Evolutionary conservation across 1,139 yeast species (phyloP), one percentile per base, ranked within the genome.

Genomic region (Yamadazyma oceani): DNA sequence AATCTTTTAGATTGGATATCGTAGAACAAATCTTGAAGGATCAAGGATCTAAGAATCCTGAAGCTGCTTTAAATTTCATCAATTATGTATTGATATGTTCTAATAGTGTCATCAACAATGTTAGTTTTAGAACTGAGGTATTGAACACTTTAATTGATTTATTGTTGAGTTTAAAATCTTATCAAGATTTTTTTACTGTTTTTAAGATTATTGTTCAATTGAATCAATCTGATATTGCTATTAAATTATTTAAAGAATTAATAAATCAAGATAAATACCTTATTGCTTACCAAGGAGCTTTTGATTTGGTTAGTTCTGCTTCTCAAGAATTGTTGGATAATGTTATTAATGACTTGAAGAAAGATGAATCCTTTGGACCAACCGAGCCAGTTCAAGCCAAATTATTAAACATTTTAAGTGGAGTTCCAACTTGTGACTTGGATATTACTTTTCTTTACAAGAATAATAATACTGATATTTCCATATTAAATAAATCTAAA

Each of bases 341-440:
- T 38, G 80, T 90, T 2, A 62, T 72, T 24, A 49, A 55, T n/a
- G 56, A 57, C 9, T 67, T 84, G 41, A 63, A 69, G 19, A 73
- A 69, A 37, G 53, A 49, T 30, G 66, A 64, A 22, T 60, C 71
- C n/a, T 63, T 73, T 35, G 63, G 64, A 32, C 49, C 54, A 24
- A 43, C 54, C 29, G 54, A 54, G 40, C 54, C 69, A 33, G 55
- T 62, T 10, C 57, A 62, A 26, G 36, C 62, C 19, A 80, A 77
- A 54, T 64, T 86, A 40, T 71, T 82, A 43, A 77, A 76, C 50
- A 87, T 94, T 39, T 75, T 94, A 38, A 79, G 94, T 8, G 99
- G 98, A 40, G 82, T 89, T 34, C 97, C 97, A 49, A 85, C 97
- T 15, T 87, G 96, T 65, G 97, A 94, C 62, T 80, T 83, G 58